These are phyloP conservation scores for Dioscorea zingiberensis DNA, from an alignment of 106 monocot genomes.

Conservation along the genomic window DNA sequence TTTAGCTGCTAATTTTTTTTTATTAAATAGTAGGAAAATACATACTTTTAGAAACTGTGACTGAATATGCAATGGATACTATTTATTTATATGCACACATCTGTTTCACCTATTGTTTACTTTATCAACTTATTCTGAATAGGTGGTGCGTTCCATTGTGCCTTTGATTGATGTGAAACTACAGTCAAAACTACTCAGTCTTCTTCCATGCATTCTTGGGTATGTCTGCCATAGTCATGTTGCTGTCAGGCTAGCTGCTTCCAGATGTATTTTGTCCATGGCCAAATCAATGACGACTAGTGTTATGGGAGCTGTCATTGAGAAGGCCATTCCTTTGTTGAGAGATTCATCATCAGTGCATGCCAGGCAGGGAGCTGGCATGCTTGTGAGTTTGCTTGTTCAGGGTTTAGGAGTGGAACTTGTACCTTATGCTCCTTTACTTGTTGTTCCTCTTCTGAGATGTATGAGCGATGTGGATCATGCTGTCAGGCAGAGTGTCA, in stretches of 20 bases:
- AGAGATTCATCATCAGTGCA: constrained; percentile 57
- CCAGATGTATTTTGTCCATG: constrained; percentile 88
- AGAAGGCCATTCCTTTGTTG: constrained; percentile 80
- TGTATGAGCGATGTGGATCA: constrained; percentile 87
- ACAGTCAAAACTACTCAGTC: constrained; percentile 54
- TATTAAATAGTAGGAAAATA: no score
- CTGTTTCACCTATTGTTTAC: neutral
- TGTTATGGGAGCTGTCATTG: constrained; percentile 76
- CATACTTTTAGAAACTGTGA: no score
- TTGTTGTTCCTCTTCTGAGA: constrained; percentile 90
- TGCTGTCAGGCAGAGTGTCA: constrained; percentile 83
- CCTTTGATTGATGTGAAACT: constrained; percentile 48
- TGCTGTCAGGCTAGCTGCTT: constrained; percentile 92
- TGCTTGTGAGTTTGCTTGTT: constrained; percentile 87
- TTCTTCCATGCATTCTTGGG: constrained; percentile 80
- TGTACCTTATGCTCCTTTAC: constrained; percentile 88
- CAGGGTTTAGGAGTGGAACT: constrained; percentile 73
- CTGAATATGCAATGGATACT: no score
- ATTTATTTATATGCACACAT: no score
- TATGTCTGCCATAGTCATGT: constrained; percentile 71
- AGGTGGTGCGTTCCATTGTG: constrained; percentile 80
- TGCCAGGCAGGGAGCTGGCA: constrained; percentile 91
- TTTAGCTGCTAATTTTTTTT: no score
- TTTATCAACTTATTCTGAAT: constrained; percentile 6
- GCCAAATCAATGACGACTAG: constrained; percentile 70